These are phyloP conservation scores for Vanderwaltozyma yarrowii DNA, from an alignment of 805 yeast species.

Conservation along the genomic window DNA sequence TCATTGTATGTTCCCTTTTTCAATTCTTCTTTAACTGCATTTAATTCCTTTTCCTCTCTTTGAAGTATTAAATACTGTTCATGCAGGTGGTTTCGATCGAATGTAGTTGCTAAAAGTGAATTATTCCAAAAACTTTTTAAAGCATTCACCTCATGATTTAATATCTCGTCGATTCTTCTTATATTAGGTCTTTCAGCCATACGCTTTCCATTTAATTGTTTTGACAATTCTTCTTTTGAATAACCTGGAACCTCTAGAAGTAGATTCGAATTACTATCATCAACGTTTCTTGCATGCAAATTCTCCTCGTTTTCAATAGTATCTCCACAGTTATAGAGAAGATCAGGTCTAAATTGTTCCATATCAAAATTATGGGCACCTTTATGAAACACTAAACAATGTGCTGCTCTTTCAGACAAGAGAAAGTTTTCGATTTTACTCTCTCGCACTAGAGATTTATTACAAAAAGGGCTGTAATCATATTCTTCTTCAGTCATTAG, in stretches of 20 bases:
- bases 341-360: conserved; percentile 20
- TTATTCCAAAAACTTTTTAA: conserved; percentile 15
- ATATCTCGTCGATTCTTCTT: conserved; percentile 13
- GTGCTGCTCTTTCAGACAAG: conserved; percentile 22
- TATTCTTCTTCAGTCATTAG: conserved; percentile 1
- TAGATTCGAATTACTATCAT: neutral
- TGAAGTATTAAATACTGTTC: conserved; percentile 14
- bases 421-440: conserved; percentile 14
- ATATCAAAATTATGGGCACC: conserved; percentile 6
- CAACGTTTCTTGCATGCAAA: neutral
- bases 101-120: conserved; percentile 10
- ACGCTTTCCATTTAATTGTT: neutral
- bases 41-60: conserved; percentile 5
- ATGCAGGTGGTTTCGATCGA: conserved; percentile 15
- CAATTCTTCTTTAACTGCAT: conserved; percentile 4
- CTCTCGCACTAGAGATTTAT: conserved; percentile 14
- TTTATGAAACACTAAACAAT: conserved; percentile 22
- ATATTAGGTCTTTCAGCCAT: conserved; percentile 11
- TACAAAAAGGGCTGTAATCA: conserved; percentile 16
- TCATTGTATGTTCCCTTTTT: too few relatives aligned
- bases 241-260: conserved; percentile 10
- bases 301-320: neutral
- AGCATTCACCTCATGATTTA: conserved; percentile 11
- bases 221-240: conserved; percentile 7
- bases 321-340: conserved; percentile 17